Evolutionary conservation across 2,329 filamentous ascomycete species (phyloP).

Genomic region (Paraphoma chrysanthemicola): DNA sequence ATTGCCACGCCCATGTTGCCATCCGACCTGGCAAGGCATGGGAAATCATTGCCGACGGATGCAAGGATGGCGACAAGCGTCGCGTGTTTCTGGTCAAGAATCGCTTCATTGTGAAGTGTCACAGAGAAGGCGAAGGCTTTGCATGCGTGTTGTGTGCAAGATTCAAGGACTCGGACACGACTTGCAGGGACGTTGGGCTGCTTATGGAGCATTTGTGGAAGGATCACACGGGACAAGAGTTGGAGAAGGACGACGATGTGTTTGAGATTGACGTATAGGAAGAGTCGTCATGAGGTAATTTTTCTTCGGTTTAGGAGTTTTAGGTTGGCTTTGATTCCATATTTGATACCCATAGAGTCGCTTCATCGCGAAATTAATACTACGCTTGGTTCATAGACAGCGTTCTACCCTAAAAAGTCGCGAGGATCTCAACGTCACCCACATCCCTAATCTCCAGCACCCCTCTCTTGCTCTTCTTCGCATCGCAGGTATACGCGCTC

Average conservation of each 20-base stretch:
- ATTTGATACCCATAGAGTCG: not conserved
- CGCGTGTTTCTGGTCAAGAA: conserved; percentile 34
- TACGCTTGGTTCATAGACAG: not conserved
- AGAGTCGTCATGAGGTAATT: too few relatives aligned
- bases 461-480: conserved; percentile 14
- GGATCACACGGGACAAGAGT: conserved; percentile 36
- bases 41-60: conserved; percentile 31
- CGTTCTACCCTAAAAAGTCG: conserved; percentile 17
- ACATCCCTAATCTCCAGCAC: conserved; percentile 12
- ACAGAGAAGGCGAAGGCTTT: conserved; percentile 35
- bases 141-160: conserved; percentile 40
- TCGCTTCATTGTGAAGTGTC: conserved; percentile 42
- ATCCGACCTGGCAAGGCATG: conserved; percentile 34
- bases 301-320: too few relatives aligned
- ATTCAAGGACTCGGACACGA: conserved; percentile 34
- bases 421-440: conserved; percentile 15
- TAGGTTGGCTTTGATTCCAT: not conserved
- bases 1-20: conserved; percentile 29
- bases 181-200: conserved; percentile 28
- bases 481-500: conserved; percentile 28
- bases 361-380: not conserved
- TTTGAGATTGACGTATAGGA: conserved; percentile 14
- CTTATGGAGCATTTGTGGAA: conserved; percentile 45
- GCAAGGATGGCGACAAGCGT: conserved; percentile 10
- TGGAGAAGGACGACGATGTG: conserved; percentile 37